Conservation (phyloP, 2,329 filamentous ascomycete species). For the Onygena corvina region DNA sequence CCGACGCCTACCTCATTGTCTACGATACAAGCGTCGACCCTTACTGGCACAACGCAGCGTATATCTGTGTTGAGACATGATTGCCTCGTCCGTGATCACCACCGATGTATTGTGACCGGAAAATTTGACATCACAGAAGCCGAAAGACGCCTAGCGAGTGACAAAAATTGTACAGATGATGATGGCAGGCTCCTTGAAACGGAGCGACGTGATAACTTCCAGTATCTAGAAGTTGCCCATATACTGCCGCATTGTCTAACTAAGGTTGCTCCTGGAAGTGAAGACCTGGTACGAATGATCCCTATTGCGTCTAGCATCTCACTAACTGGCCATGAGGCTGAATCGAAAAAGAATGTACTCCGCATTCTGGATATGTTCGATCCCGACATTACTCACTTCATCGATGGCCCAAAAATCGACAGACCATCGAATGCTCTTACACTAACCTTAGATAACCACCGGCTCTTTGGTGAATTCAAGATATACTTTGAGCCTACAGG, state of each 20-base stretch:
- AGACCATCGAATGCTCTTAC: conserved; percentile 9
- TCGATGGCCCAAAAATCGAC: conserved; percentile 29
- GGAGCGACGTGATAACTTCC: conserved; percentile 8
- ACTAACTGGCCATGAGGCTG: conserved; percentile 14
- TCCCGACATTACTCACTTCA: conserved; percentile 24
- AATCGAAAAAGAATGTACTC: conserved; percentile 28
- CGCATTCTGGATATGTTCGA: conserved; percentile 35
- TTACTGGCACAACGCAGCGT: conserved; percentile 1
- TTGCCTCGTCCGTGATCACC: conserved; percentile 16
- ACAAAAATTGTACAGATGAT: conserved; percentile 16
- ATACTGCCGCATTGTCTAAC: conserved; percentile 19
- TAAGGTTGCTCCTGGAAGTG: conserved; percentile 14
- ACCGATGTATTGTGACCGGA: conserved; percentile 16
- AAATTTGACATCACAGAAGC: conserved; percentile 15
- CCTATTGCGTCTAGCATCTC: background rate
- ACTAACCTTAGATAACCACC: background rate
- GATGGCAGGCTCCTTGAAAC: conserved; percentile 11
- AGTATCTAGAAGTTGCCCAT: conserved; percentile 17
- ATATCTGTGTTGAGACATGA: conserved; percentile 9
- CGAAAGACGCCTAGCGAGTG: conserved; percentile 11
- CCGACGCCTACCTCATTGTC: conserved; percentile 13
- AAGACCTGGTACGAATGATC: conserved; percentile 15
- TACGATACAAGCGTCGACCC: conserved; percentile 9
- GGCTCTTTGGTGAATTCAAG: conserved; percentile 15
- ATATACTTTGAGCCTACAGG: conserved; percentile 20